Conservation (phyloP, 306 rosid species). For the Inga laurina region DNA sequence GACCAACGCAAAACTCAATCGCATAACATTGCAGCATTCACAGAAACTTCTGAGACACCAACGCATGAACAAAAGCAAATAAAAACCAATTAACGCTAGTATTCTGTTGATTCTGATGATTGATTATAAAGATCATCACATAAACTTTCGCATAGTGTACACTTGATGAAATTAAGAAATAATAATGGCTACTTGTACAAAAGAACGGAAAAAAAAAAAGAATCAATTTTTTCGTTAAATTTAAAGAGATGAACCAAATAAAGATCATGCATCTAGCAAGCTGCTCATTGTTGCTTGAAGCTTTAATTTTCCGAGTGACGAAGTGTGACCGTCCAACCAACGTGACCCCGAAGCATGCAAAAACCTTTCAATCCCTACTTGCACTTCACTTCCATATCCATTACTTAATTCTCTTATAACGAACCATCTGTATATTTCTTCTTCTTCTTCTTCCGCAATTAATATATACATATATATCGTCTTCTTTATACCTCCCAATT, state of each 20-base stretch:
- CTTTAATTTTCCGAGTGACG: slow-evolving; percentile 14
- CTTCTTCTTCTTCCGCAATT: neutral
- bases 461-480: neutral
- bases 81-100: neutral
- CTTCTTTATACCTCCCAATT: neutral
- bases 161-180: neutral
- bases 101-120: neutral
- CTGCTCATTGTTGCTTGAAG: slow-evolving; percentile 26
- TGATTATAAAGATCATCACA: neutral
- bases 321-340: slow-evolving; percentile 40
- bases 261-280: neutral
- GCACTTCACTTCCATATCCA: slow-evolving; percentile 39
- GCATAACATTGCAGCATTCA: neutral
- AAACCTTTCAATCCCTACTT: slow-evolving; percentile 44
- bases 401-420: slow-evolving; percentile 12
- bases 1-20: neutral
- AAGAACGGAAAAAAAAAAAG: too few species aligned
- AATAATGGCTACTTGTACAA: neutral
- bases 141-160: neutral
- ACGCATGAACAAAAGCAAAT: neutral
- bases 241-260: neutral
- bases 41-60: neutral
- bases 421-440: neutral
- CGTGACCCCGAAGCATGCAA: slow-evolving; percentile 55
- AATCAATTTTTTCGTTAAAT: too few species aligned